These are phyloP conservation scores for Boletus rufocinnamomeus DNA, from an alignment of 768 basidiomycete genomes.

Conservation along the genomic window DNA sequence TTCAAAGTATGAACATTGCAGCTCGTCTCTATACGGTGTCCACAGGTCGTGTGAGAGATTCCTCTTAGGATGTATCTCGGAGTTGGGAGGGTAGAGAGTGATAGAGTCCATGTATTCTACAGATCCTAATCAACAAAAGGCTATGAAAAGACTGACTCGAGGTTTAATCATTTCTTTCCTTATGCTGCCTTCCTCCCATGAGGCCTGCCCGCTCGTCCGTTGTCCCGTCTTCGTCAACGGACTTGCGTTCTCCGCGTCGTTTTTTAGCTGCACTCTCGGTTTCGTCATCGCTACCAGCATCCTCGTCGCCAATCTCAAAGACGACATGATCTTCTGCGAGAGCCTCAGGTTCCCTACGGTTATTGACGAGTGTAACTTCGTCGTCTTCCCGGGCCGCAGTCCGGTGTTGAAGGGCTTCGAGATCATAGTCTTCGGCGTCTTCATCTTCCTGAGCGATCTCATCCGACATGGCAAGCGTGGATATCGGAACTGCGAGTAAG, in stretches of 20 bases:
- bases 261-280: conserved; percentile 52
- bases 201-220: conserved; percentile 67
- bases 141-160: conserved; percentile 7
- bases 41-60: conserved; percentile 80
- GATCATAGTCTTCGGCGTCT: conserved; percentile 91
- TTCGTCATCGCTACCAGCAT: conserved; percentile 65
- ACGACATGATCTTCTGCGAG: conserved; percentile 73
- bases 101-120: conserved; percentile 39
- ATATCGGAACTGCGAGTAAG: conserved; percentile 38
- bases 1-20: conserved; percentile 96
- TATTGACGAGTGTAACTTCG: conserved; percentile 70
- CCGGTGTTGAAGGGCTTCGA: conserved; percentile 70
- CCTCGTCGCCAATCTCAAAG: conserved; percentile 90
- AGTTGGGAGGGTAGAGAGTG: background rate
- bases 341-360: conserved; percentile 48
- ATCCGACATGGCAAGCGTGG: conserved; percentile 90
- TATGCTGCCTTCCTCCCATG: conserved; percentile 46
- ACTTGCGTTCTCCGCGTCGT: conserved; percentile 42
- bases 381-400: conserved; percentile 57
- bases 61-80: conserved; percentile 15
- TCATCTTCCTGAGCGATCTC: conserved; percentile 94
- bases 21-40: conserved; percentile 85
- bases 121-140: conserved; percentile 27
- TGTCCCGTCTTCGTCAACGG: conserved; percentile 49
- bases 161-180: conserved; percentile 38